These are phyloP conservation scores for Biscogniauxia mediterranea DNA, from an alignment of 2,329 filamentous ascomycete species.

Conservation along the genomic window DNA sequence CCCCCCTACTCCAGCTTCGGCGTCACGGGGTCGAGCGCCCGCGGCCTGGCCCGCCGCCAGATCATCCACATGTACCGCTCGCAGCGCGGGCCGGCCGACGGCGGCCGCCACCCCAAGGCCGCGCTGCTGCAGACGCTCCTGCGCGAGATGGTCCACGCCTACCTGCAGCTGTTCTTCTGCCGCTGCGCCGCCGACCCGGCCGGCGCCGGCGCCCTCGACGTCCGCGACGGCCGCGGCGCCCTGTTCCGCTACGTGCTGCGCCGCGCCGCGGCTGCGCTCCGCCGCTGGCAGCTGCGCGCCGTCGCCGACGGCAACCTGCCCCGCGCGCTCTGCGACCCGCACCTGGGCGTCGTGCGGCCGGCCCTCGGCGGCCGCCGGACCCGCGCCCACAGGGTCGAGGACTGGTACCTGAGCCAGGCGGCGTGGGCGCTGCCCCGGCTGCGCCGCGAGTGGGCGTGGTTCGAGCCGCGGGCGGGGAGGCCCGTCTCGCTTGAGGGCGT, in stretches of 20 bases:
- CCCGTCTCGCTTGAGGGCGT: too few species aligned
- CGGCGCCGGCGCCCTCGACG: neutral
- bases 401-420: neutral
- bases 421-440: neutral
- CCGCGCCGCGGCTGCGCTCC: neutral
- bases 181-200: neutral
- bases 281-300: neutral
- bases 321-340: neutral
- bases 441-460: neutral
- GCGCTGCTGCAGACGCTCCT: neutral
- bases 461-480: neutral
- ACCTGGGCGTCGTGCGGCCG: neutral
- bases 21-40: neutral
- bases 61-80: neutral
- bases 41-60: too few species aligned
- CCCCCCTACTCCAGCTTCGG: neutral
- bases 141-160: neutral
- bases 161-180: neutral
- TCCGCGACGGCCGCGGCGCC: neutral
- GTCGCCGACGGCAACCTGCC: too few species aligned
- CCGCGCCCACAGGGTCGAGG: neutral
- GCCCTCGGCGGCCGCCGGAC: too few species aligned
- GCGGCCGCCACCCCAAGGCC: neutral
- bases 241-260: neutral
- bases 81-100: too few species aligned